Evolutionary conservation across 2,329 filamentous ascomycete genomes (phyloP), one percentile per base, ranked within the genome.

Genomic region (Cadophora sp.): DNA sequence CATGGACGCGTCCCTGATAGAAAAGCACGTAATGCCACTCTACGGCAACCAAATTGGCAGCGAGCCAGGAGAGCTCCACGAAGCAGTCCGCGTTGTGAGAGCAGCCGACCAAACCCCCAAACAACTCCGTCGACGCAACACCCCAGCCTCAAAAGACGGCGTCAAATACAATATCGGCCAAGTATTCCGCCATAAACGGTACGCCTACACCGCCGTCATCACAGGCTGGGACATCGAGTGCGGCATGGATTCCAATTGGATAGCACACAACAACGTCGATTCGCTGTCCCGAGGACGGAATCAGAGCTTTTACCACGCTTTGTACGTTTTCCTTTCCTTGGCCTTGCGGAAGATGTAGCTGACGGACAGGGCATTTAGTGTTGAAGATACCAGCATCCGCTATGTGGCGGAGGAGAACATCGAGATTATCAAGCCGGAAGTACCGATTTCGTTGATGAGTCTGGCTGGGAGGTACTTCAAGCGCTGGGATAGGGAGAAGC

Each of bases 401-500:
- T 92, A 94, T 75, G 89, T 94, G 3, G 91, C 93, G 0, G 90
- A 97, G 76, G 91, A 94, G 74, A 97, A 94, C 74, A 91, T 97
- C 66, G 81, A 89, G 67, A 80, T 89, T n/a, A 81, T 93, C 75
- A 58, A 78, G 62, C 78, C 81, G 72, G 73, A 83, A 40, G 80
- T 91, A 2, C 84, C 86, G 0, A 80, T 85, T n/a, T 80, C 86
- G 27, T 83, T 97, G 70, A 85, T 93, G 76, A 83, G 84, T 56
- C 80, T 92, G 72, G 93, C 94, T 3, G 96, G 96, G 0, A 91
- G 90, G 74, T 93, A 92, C 79, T 98, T 99, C 79, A 97, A 93
- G 79, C 85, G 93, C 51, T 98, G 94, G 84, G 92, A 97, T 79
- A 76, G 79, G 4, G 82, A 81, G 40, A 83, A 80, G 0, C 88